Evolutionary conservation across 768 basidiomycete species (phyloP), one percentile per base, ranked within the genome.

Genomic region (Astraeus odoratus): DNA sequence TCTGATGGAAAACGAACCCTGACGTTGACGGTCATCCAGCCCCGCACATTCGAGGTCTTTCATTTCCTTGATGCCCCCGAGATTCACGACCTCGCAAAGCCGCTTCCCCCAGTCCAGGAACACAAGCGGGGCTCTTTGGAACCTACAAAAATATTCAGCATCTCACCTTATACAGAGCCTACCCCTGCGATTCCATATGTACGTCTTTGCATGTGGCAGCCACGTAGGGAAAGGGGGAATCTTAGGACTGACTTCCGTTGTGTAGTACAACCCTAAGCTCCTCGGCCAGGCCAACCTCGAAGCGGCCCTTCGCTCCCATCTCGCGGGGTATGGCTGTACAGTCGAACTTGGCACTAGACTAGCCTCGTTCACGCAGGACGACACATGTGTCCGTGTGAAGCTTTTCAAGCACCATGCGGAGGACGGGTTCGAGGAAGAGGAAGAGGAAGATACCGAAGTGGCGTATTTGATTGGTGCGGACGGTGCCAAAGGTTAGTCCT

Each of bases 341-440:
- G 63, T 76, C 12, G 74, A 79, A 48, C 43, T 69, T n/a, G 69
- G 67, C 13, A 72, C 71, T 1, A 72, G 73, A 44, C 65, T 78
- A 7, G 31, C 55, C n/a, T 69, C 69, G 0, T 70, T 78, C 35
- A 57, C 65, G 40, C 70, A 76, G 44, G 49, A 52, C 8, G 56
- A 59, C 2, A 61, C 65, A 25, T 48, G 49, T 24, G 69, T 77
- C 6, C 49, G 58, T 9, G 74, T 67, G 6, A 61, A 62, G 10
- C 46, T 76, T 4, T 27, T 64, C 22, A 57, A 61, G 44, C 52
- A 9, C 12, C 31, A 23, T 26, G 26, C 16, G 15, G 40, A 29
- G n/a, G 51, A 59, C 2, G 65, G 53, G 1, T 19, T 55, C 22
- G 60, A 61, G 26, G n/a, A 70, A 2, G 73, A 74, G 45, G 33